phyloP scores from a whole-genome alignment of 805 yeast species.

The Cyberlindnera petersonii region DNA sequence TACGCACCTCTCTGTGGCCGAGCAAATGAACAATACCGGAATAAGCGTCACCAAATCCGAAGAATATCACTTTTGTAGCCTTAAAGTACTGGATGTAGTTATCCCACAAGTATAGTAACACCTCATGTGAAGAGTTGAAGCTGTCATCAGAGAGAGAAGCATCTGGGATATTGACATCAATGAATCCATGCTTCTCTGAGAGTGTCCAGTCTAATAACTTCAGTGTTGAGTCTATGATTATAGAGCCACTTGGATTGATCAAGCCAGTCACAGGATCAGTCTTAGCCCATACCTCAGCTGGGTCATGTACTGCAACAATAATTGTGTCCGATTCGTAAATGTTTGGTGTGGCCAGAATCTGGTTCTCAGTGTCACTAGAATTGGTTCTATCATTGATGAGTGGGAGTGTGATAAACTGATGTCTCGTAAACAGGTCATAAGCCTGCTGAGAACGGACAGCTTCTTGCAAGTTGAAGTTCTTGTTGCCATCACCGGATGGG shows the following conservation, averaged over 20 bases:
- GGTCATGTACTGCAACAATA: constrained; percentile 77
- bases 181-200: constrained; percentile 62
- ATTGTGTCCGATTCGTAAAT: constrained; percentile 62
- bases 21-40: constrained; percentile 81
- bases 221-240: constrained; percentile 70
- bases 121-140: constrained; percentile 69
- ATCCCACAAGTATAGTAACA: constrained; percentile 82
- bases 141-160: constrained; percentile 37
- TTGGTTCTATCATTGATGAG: constrained; percentile 40
- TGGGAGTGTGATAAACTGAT: constrained; percentile 66
- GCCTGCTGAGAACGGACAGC: constrained; percentile 75
- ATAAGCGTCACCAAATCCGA: constrained; percentile 89
- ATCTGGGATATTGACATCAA: constrained; percentile 80
- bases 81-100: constrained; percentile 76
- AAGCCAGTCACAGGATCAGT: constrained; percentile 76
- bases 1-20: constrained; percentile 72
- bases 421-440: constrained; percentile 47
- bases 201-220: constrained; percentile 68
- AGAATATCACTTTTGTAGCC: constrained; percentile 65
- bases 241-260: constrained; percentile 67
- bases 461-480: constrained; percentile 56
- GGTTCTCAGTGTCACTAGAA: constrained; percentile 52
- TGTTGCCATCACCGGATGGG: constrained; percentile 32
- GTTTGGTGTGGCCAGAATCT: constrained; percentile 66
- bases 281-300: constrained; percentile 90